phyloP scores from a whole-genome alignment of 768 basidiomycete genomes.

The Hygrophorus pudorinus region DNA sequence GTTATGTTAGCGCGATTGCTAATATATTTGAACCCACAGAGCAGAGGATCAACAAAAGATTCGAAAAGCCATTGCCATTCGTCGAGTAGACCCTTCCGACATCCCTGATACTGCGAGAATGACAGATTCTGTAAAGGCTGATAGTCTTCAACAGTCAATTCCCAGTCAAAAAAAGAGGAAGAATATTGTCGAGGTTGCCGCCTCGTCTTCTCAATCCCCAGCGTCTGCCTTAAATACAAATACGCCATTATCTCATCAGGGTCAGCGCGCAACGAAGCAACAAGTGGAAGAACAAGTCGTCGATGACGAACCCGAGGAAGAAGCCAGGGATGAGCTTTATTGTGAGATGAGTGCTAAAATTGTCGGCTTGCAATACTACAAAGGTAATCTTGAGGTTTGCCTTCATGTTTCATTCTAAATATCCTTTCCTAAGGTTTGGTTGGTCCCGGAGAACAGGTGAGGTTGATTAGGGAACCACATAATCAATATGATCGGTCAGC shows the following conservation, averaged over 20 bases:
- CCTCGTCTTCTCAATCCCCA: slow-evolving; percentile 13
- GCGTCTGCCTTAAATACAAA: not conserved
- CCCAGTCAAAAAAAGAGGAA: slow-evolving; percentile 38
- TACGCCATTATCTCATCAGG: slow-evolving; percentile 2
- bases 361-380: slow-evolving; percentile 82
- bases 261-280: not conserved
- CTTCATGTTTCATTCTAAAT: slow-evolving; percentile 6
- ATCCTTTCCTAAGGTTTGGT: slow-evolving; percentile 53
- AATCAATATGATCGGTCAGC: slow-evolving; percentile 60
- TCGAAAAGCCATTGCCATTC: slow-evolving; percentile 41
- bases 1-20: not conserved
- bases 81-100: slow-evolving; percentile 48
- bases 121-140: slow-evolving; percentile 1
- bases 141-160: slow-evolving; percentile 8
- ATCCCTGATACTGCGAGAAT: slow-evolving; percentile 36
- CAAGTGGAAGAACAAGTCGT: slow-evolving; percentile 26
- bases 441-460: slow-evolving; percentile 69
- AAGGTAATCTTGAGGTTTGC: slow-evolving; percentile 28
- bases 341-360: slow-evolving; percentile 47
- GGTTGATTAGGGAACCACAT: slow-evolving; percentile 51
- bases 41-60: slow-evolving; percentile 56
- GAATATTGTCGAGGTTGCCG: slow-evolving; percentile 17
- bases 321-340: slow-evolving; percentile 58
- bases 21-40: slow-evolving; percentile 21
- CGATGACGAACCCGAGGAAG: slow-evolving; percentile 35